Evolutionary conservation across 768 basidiomycete genomes (phyloP), one percentile per base, ranked within the genome.

Genomic region (Xerocomellus intermedius): DNA sequence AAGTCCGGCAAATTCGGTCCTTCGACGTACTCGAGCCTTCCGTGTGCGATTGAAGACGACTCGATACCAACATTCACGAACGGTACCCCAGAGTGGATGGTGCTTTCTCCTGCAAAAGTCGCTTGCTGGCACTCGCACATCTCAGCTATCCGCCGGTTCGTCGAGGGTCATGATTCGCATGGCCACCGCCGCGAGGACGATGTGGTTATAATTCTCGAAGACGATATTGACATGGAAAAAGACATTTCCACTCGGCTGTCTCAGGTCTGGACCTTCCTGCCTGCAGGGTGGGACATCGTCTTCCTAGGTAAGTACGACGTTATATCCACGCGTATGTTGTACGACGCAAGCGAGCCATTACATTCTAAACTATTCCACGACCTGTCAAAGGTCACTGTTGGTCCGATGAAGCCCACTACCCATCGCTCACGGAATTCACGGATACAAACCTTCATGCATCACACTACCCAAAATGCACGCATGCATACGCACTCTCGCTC

Each of bases 61-160:
- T 65, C 67, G 16, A 62, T 79, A 17, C 56, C 68, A 0, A 59
- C 69, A 8, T 79, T 75, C 57, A 63, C 57, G 36, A 60, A 73
- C 14, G 58, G 58, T 1, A 64, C 81, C 8, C 79, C 79, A 3
- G 70, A 74, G 22, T 75, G 82, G 66, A 73, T 75, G 65, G 57
- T 82, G 30, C 79, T 91, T 46, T 83, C 84, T 1, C 73, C 76
- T 26, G 77, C 79, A 17, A 82, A 85, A 50, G 67, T 89, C 35
- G 86, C 87, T 12, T 89, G 86, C 68, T 89, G 86, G 86, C 73
- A 83, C 61, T 89, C 87, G 1, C 88, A 90, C 65, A 56, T 83
- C 12, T 75, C 72, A 30, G 74, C 78, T 35, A 78, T 89, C 30
- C 77, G 73, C 21, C 70, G 56, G 4, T 74, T 86, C 33, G 65